Base-by-base conservation (phyloP, 257 asterid genomes). In the Solanum ossicruentum region DNA sequence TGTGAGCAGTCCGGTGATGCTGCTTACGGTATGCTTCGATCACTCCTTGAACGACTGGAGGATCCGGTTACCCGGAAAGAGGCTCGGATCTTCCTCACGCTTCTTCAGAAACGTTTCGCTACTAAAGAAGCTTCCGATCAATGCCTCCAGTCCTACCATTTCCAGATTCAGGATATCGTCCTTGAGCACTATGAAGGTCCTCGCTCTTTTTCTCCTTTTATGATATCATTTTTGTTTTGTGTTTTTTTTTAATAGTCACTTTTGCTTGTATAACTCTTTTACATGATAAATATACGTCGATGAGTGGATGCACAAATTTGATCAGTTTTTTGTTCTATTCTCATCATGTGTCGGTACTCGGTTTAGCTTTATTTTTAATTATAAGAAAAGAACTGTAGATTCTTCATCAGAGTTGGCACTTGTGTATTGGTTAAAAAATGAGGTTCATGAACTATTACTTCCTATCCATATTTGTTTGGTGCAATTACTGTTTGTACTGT, bases 1-100 rank as follows among this genome's bases (percentile, higher is more conserved):
- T 97, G 99, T 86, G 57, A 87, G 70, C 91, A 83, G 58, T 97
- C 99, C 71, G 98, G 99, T 41, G 99, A 97, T 87, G 90, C 93
- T 20, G 98, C 99, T 26, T 97, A 97, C 97, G 81, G 94, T 57
- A 96, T 90, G 36, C 91, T 95, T 83, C 95, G 99, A 90, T 95
- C 97, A 32, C 90, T 95, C 80, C 91, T 97, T 65, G 98, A 94
- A 88, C 93, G 97, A 5, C 93, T 97, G 26, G 98, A 97, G 91
- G 90, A 95, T 82, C 97, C 99, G 88, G 85, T 18, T 17, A 91
- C 99, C 89, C 93, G 98, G 20, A 84, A 86, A 84, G 91, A 89
- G 10, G 98, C 98, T 32, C 95, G 99, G 94, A 86, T 97, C 91
- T 95, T 97, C 90, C 91, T 97, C 9, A 55, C 98, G 56, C 93